phyloP scores from a whole-genome alignment of 1,284 basidiomycete species.

The Malassezia arunalokei region DNA sequence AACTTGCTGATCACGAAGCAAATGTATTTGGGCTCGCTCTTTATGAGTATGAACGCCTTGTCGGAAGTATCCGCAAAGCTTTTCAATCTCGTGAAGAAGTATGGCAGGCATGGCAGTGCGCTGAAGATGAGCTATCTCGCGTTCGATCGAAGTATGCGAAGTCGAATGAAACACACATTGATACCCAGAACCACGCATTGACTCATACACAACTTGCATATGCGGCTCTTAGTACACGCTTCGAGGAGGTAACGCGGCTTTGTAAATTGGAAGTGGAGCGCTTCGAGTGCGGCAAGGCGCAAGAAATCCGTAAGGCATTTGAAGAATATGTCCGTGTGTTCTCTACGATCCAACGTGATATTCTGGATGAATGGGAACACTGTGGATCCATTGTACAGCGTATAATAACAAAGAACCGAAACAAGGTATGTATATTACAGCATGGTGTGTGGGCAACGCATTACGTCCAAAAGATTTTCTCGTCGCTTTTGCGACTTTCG shows the following conservation, averaged over 20 bases:
- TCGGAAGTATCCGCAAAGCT: constrained; percentile 77
- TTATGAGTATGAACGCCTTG: constrained; percentile 81
- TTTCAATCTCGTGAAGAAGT: constrained; percentile 73
- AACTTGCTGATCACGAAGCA: constrained; percentile 38
- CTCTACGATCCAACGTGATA: constrained; percentile 68
- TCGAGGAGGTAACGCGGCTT: constrained; percentile 70
- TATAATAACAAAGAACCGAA: constrained; percentile 1
- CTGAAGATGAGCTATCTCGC: constrained; percentile 63
- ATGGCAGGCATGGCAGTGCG: constrained; percentile 63
- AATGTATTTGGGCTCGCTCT: constrained; percentile 56
- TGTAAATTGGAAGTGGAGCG: constrained; percentile 82
- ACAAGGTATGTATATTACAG: not conserved
- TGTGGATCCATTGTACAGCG: constrained; percentile 28
- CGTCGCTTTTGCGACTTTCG: constrained; percentile 12
- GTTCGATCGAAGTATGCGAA: constrained; percentile 66
- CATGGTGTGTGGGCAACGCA: not conserved
- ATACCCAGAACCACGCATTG: constrained; percentile 18
- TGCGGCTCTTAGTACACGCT: constrained; percentile 57
- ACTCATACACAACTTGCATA: constrained; percentile 25
- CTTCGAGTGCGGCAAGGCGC: constrained; percentile 82
- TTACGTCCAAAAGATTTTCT: constrained; percentile 6
- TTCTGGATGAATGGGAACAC: constrained; percentile 45
- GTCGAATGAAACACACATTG: constrained; percentile 53
- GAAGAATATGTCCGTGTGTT: constrained; percentile 69
- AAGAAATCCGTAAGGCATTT: constrained; percentile 69